Conservation (phyloP, 176 grass and related monocot species). For the Elymus sibiricus region DNA sequence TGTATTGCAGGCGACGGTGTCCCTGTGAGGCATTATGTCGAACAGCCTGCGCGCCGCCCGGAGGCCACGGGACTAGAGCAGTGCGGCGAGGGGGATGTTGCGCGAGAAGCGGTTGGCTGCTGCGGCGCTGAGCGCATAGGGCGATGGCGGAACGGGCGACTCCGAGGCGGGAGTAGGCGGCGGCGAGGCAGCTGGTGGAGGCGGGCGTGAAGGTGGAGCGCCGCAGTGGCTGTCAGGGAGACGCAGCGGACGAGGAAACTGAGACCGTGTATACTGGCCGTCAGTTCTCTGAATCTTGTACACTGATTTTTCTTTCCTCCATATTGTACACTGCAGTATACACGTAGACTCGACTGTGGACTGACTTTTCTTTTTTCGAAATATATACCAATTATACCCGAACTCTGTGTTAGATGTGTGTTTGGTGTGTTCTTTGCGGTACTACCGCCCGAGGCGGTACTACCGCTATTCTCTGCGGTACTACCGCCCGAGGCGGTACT, state of each 20-base stretch:
- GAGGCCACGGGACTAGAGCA: conserved; percentile 22
- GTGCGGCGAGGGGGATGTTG: conserved; percentile 57
- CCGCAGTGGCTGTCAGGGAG: no score
- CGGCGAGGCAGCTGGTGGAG: conserved; percentile 14
- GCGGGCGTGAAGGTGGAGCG: conserved; percentile 38
- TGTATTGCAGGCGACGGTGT: conserved; percentile 57
- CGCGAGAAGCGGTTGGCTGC: conserved; percentile 44
- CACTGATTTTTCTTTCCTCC: conserved; percentile 25
- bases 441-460: no score
- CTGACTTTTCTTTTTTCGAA: no score
- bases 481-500: no score
- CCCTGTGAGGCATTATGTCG: conserved; percentile 55
- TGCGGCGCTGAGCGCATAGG: neutral
- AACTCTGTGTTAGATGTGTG: no score
- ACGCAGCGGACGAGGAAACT: conserved; percentile 31
- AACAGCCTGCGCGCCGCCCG: conserved; percentile 49
- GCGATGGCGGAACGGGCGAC: conserved; percentile 30
- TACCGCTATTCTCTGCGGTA: no score
- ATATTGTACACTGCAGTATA: conserved; percentile 19
- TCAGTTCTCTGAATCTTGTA: no score
- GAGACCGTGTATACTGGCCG: neutral
- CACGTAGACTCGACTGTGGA: no score
- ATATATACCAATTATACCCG: no score
- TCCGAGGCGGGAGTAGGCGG: no score
- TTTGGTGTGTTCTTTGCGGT: no score